Base-by-base conservation (phyloP, 108 stramenopile genomes). In the Cylindrotheca closterium region DNA sequence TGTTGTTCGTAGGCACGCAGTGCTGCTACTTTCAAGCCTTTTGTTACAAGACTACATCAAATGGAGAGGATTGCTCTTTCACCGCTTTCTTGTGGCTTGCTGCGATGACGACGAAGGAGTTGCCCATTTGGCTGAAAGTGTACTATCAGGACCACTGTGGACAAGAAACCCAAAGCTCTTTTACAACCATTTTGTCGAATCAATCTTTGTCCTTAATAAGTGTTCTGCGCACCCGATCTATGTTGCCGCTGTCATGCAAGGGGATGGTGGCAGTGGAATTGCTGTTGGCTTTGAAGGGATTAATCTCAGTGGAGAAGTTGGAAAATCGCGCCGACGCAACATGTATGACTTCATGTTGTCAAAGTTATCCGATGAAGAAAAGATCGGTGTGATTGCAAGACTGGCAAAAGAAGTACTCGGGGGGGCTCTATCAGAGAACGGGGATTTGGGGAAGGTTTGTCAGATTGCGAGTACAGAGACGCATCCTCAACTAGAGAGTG, bases 1-100 rank as follows among this genome's bases (percentile, higher is more conserved):
- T 30, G 54, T 93, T 18, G 84, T 96, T 26, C 85, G 96, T 27
- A 91, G 94, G 61, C 89, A 96, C 51, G 96, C 96, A 24, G 66
- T 98, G 8, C 51, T 95, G 42, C 66, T 97, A 5, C 70, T 98
- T 29, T 88, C 89, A 10, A 88, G 83, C 50, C 66, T 98, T 28
- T 45, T 98, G 21, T 62, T 96, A 18, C 96, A 98, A 76, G 97
- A 98, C 72, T 97, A 93, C 78, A 80, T 98, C 58, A 98, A 98
- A 65, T 96, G 95, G 95, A 74, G 93, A 64, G 97, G 95, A 4
- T 78, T 93, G 26, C 72, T 97, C 1, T 71, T 98, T 28, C 86
- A 89, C 64, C 78, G 95, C 46, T 95, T 94, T 55, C 77, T 98
- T 27, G 95, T 94, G n/a, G 89, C 92, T 30, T 75, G 88, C 27